These are phyloP conservation scores for Alnus glutinosa DNA, from an alignment of 306 rosid genomes.

Conservation along the genomic window DNA sequence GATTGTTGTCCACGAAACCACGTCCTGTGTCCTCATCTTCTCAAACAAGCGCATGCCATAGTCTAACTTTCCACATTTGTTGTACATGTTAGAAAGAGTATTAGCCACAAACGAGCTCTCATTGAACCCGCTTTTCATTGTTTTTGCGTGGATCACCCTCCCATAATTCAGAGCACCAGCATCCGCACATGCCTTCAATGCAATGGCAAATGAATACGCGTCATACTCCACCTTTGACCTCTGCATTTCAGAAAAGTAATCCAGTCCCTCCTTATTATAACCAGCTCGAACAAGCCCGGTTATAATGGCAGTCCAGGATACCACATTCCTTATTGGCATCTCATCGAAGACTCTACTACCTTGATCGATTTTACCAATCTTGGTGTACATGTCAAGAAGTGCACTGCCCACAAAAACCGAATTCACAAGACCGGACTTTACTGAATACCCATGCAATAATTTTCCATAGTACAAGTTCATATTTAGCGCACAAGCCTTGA, in stretches of 20 bases:
- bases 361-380: slow-evolving; percentile 52
- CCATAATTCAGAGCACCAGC: slow-evolving; percentile 54
- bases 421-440: slow-evolving; percentile 57
- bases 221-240: slow-evolving; percentile 64
- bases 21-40: slow-evolving; percentile 55
- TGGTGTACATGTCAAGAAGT: slow-evolving; percentile 71
- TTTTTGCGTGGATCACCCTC: slow-evolving; percentile 60
- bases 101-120: slow-evolving; percentile 66
- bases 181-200: slow-evolving; percentile 73
- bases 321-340: slow-evolving; percentile 59
- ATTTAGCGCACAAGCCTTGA: slow-evolving; percentile 66
- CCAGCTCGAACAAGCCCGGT: slow-evolving; percentile 77
- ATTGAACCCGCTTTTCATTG: slow-evolving; percentile 64
- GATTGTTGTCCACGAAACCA: slow-evolving; percentile 83
- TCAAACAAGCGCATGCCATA: slow-evolving; percentile 58
- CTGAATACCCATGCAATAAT: slow-evolving; percentile 58
- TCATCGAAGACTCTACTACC: slow-evolving; percentile 58
- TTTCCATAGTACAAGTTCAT: slow-evolving; percentile 46
- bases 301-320: slow-evolving; percentile 73
- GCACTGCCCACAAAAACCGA: slow-evolving; percentile 75
- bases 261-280: slow-evolving; percentile 43
- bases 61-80: slow-evolving; percentile 69
- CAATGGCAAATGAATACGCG: slow-evolving; percentile 59
- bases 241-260: slow-evolving; percentile 78
- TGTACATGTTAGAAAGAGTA: slow-evolving; percentile 71